Evolutionary conservation across 83 land plant species (phyloP), one percentile per base, ranked within the genome.

Genomic region (Diphasiastrum complanatum): DNA sequence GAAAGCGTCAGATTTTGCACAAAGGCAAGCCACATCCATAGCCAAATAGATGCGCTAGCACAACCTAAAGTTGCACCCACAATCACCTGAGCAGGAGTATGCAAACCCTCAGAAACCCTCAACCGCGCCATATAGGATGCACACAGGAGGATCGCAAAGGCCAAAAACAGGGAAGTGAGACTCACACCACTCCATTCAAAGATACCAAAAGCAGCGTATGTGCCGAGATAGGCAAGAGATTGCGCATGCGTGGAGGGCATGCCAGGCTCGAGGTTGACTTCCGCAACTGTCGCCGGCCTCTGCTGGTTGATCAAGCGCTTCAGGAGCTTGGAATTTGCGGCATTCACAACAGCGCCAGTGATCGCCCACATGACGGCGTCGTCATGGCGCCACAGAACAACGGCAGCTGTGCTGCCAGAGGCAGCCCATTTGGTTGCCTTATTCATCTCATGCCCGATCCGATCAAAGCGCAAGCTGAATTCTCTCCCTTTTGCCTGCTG

Each of bases 221-320:
- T 8, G 1, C 68, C 66, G 6, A 72, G 56, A 68, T 62, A 85
- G 50, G 73, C 80, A 43, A 89, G 70, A 49, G 82, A 78, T 36
- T 89, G 96, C 25, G 91, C 84, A 70, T 89, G 96, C 6, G 91
- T 79, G 37, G 96, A 89, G 6, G 96, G 96, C 96, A 89, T 89
- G 33, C 96, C 96, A 45, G 91, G 87, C 48, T 75, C 91, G 31
- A 85, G 59, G 70, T 66, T 82, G 36, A 76, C 41, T 10, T 53
- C 63, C 33, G 27, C 18, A 5, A 66, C 72, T 5, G 83, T 34
- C 45, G 47, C 29, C 16, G 96, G 96, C 4, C 96, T 68, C 58
- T 82, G 68, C 33, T 85, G 91, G 29, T 85, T 85, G 22, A 89
- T 61, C 47, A 80, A 48, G 25, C 38, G 47, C 52, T 89, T 89